Evolutionary conservation across 352 stramenopile species (phyloP), one percentile per base, ranked within the genome.

Genomic region (Globisporangium spinosum): DNA sequence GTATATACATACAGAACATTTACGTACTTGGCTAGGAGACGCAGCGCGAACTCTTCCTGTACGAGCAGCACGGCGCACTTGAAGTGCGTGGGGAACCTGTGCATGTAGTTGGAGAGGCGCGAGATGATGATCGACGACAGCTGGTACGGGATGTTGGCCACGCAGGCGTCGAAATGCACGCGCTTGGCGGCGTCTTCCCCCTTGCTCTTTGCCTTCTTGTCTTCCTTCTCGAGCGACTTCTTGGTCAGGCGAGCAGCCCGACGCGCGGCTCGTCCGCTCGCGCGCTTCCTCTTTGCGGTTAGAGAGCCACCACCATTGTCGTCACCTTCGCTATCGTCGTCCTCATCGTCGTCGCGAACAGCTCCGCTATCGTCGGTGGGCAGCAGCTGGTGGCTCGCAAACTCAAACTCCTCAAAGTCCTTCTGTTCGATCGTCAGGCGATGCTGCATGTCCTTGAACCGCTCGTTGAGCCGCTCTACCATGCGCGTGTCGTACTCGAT

Each of bases 121-220:
- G 80, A 89, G 51, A 96, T 76, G 59, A 96, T 82, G 23, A 93
- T 72, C 1, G 89, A 96, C 64, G 87, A 94, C 47, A 96, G 78
- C 47, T 96, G 83, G 72, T 96, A 96, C 68, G 89, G 89, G 45
- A 96, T 92, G 65, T 96, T 96, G 57, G 89, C 89, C 5, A 95
- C 87, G 23, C 84, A 93, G 38, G 83, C 83, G 65, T 95, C 83
- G 35, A 93, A 83, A 17, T 61, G 65, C 58, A 68, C 32, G 45
- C 65, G 70, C 4, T 47, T 62, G 25, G 32, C 25, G 10, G 53
- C 17, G 17, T 51, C 15, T 17, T 65, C 27, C 0, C 7, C 40
- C 10, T 74, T 62, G n/a, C 56, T 13, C 6, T 51, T 51, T 29
- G 0, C 57, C 53, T 65, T 51, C 35, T 58, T 51, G 25, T 69